Evolutionary conservation across 2,329 filamentous ascomycete genomes (phyloP).

Genomic region (Hymenoscyphus albidus): DNA sequence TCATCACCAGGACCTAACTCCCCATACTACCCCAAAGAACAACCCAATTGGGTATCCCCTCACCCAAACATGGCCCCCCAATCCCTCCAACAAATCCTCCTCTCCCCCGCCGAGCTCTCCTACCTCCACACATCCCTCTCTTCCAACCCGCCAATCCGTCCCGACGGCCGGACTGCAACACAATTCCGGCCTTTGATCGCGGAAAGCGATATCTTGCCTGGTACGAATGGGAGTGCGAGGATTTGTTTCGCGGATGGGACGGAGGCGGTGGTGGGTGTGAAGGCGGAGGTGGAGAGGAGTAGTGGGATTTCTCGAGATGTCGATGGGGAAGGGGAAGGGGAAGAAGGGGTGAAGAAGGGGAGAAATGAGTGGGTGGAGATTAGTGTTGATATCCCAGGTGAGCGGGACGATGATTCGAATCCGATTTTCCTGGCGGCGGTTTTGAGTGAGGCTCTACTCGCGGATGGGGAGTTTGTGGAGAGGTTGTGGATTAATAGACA

Average conservation of each 20-base stretch:
- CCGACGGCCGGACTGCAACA: constrained; percentile 75
- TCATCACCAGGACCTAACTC: no score
- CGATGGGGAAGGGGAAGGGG: constrained; percentile 40
- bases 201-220: constrained; percentile 84
- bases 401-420: constrained; percentile 84
- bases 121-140: constrained; percentile 88
- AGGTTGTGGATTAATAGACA: constrained; percentile 81
- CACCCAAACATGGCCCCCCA: constrained; percentile 47
- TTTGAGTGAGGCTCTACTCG: constrained; percentile 81
- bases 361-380: constrained; percentile 79
- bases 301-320: constrained; percentile 32
- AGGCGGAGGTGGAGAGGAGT: constrained; percentile 86
- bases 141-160: constrained; percentile 77
- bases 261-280: constrained; percentile 92
- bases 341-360: constrained; percentile 42
- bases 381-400: constrained; percentile 85
- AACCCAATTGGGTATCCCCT: not conserved
- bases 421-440: constrained; percentile 85
- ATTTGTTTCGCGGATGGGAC: constrained; percentile 94
- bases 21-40: not conserved
- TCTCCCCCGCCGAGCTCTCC: constrained; percentile 93
- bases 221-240: constrained; percentile 86
- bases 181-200: constrained; percentile 90
- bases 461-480: constrained; percentile 64
- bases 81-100: constrained; percentile 60